A percentile compares a stretch with the other conserved stretches of the same genome.
Evolutionary conservation across 257 asterid genomes (phyloP).

Genomic region (Lithospermum erythrorhizon): DNA sequence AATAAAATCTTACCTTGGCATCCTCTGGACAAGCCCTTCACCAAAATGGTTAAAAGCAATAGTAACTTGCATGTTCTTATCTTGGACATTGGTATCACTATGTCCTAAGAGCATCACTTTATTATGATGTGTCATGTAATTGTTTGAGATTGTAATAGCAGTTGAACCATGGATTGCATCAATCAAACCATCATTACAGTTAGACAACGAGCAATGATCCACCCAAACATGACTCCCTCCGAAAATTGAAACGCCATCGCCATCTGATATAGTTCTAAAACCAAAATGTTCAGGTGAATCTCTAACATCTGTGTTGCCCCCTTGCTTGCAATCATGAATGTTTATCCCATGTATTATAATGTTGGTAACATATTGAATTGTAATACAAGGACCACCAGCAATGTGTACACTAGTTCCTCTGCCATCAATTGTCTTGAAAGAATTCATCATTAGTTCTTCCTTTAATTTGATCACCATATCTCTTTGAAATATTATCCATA

Average conservation of each 20-base stretch:
- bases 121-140: constrained; percentile 63
- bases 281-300: constrained; percentile 83
- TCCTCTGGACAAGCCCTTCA: constrained; percentile 84
- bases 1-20: constrained; percentile 56
- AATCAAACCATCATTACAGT: constrained; percentile 58
- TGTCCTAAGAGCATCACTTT: constrained; percentile 89
- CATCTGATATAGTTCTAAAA: constrained; percentile 63
- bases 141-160: constrained; percentile 69
- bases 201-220: constrained; percentile 74
- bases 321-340: constrained; percentile 74
- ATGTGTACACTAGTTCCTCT: constrained; percentile 76
- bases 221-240: constrained; percentile 86
- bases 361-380: constrained; percentile 61
- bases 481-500: constrained; percentile 61
- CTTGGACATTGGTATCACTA: constrained; percentile 41
- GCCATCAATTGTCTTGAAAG: constrained; percentile 85
- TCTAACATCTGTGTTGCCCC: constrained; percentile 75
- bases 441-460: constrained; percentile 74
- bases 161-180: constrained; percentile 86
- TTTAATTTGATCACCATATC: constrained; percentile 68
- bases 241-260: constrained; percentile 74
- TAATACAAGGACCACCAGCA: constrained; percentile 78
- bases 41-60: constrained; percentile 91
- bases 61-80: constrained; percentile 80
- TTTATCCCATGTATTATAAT: constrained; percentile 70